These are phyloP conservation scores for Claviceps sp. DNA, from an alignment of 2,329 filamentous ascomycete genomes.

Conservation along the genomic window DNA sequence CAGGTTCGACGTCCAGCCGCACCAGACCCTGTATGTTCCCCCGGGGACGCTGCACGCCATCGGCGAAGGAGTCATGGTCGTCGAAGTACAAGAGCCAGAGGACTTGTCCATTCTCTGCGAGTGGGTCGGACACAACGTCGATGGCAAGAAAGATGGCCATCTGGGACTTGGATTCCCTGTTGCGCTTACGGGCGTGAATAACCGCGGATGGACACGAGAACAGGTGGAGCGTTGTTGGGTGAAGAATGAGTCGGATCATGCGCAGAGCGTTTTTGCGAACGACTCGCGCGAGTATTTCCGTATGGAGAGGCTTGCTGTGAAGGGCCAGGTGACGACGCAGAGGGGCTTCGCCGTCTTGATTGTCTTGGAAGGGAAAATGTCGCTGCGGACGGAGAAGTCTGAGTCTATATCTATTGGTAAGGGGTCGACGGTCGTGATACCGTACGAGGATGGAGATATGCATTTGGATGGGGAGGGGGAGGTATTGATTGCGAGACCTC, in stretches of 20 bases:
- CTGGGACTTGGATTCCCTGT: constrained; percentile 9
- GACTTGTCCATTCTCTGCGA: constrained; percentile 10
- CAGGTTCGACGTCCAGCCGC: constrained; percentile 7
- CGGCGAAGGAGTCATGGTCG: constrained; percentile 9
- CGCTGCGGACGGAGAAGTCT: not conserved
- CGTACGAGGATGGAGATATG: constrained; percentile 7
- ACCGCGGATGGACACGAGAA: constrained; percentile 1
- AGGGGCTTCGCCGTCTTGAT: not conserved
- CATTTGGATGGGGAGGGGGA: constrained; percentile 6
- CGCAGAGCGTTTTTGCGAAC: constrained; percentile 1
- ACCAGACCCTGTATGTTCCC: constrained; percentile 11
- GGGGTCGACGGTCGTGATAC: constrained; percentile 8
- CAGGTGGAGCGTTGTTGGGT: constrained; percentile 5
- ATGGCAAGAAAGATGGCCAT: constrained; percentile 8
- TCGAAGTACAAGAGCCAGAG: constrained; percentile 11
- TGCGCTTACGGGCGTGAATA: constrained; percentile 9
- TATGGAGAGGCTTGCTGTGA: constrained; percentile 6
- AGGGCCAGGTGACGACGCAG: not conserved
- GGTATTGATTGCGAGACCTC: constrained; percentile 8
- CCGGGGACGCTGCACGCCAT: constrained; percentile 12
- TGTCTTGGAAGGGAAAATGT: not conserved
- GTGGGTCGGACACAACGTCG: constrained; percentile 8
- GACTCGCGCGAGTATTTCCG: constrained; percentile 9
- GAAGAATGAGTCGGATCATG: not conserved
- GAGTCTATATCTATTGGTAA: constrained; percentile 1